These are phyloP conservation scores for Jackrogersella multiformis DNA, from an alignment of 495 filamentous ascomycete species.

Conservation along the genomic window DNA sequence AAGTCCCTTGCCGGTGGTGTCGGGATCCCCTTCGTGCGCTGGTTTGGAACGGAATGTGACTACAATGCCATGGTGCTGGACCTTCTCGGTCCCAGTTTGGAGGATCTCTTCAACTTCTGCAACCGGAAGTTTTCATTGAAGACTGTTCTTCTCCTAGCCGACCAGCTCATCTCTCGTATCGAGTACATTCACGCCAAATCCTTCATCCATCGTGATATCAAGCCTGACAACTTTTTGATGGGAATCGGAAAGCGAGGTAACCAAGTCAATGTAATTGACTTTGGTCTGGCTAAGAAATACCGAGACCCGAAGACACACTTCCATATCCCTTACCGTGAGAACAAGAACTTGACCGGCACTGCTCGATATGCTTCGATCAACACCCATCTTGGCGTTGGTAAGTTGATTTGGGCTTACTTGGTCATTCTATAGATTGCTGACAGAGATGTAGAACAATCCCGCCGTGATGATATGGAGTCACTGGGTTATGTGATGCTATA, in stretches of 20 bases:
- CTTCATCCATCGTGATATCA: slow-evolving; percentile 99
- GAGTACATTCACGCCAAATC: slow-evolving; percentile 99
- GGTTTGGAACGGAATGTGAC: slow-evolving; percentile 99
- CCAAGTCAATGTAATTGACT: slow-evolving; percentile 99
- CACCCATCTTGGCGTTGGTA: slow-evolving; percentile 95
- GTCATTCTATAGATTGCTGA: slow-evolving; percentile 42
- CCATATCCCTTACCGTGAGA: slow-evolving; percentile 99
- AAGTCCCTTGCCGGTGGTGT: slow-evolving; percentile 98
- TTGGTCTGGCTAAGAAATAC: slow-evolving; percentile 99
- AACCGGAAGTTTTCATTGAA: slow-evolving; percentile 99
- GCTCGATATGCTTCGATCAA: slow-evolving; percentile 99
- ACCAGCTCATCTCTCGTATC: slow-evolving; percentile 98
- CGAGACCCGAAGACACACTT: slow-evolving; percentile 99
- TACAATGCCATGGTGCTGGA: slow-evolving; percentile 99
- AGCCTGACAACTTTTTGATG: slow-evolving; percentile 99
- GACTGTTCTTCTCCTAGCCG: slow-evolving; percentile 97
- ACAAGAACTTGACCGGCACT: slow-evolving; percentile 99
- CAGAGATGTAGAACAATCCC: slow-evolving; percentile 82
- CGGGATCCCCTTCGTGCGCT: slow-evolving; percentile 98
- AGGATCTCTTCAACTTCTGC: slow-evolving; percentile 99
- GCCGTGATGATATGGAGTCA: slow-evolving; percentile 99
- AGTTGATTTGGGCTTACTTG: background rate
- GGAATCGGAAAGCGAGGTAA: slow-evolving; percentile 99
- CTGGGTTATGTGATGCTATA: slow-evolving; percentile 99
- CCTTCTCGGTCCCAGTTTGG: slow-evolving; percentile 94